Conservation (phyloP, 2,329 filamentous ascomycete genomes). For the Verruconis gallopava region DNA sequence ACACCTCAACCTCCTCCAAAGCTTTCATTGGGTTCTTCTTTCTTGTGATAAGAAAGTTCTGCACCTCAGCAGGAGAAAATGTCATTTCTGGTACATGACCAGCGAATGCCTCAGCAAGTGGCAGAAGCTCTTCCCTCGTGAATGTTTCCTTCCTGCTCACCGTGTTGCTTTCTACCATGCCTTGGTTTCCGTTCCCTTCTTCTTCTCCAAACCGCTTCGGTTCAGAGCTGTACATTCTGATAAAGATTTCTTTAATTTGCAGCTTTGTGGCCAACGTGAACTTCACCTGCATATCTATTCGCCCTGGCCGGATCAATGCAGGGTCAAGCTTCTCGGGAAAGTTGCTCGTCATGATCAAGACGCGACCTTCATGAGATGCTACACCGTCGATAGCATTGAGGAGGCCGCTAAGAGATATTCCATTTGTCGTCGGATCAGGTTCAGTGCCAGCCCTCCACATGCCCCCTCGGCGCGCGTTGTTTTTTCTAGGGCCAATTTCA, state of each 20-base stretch:
- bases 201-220: too few relatives aligned
- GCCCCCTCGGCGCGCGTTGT: conserved; percentile 17
- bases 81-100: conserved; percentile 30
- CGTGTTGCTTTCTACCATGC: neutral
- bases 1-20: conserved; percentile 29
- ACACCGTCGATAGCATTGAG: conserved; percentile 78
- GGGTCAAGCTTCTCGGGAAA: conserved; percentile 59
- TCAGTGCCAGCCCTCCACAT: conserved; percentile 14
- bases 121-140: neutral
- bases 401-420: conserved; percentile 66
- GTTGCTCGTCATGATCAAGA: conserved; percentile 77
- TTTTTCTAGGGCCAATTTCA: conserved; percentile 12
- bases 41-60: conserved; percentile 38
- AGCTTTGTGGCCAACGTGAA: conserved; percentile 37
- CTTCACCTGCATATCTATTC: conserved; percentile 54
- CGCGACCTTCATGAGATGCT: conserved; percentile 59
- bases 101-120: conserved; percentile 34
- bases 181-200: neutral
- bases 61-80: conserved; percentile 41
- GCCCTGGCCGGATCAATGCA: conserved; percentile 59
- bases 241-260: conserved; percentile 31
- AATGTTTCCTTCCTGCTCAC: neutral
- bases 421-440: conserved; percentile 17
- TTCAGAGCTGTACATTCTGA: conserved; percentile 24
- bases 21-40: conserved; percentile 35